A percentile compares a stretch with the other conserved stretches of the same genome.
Evolutionary conservation across 2,329 filamentous ascomycete species (phyloP).

Genomic region (Botrytis fragariae): DNA sequence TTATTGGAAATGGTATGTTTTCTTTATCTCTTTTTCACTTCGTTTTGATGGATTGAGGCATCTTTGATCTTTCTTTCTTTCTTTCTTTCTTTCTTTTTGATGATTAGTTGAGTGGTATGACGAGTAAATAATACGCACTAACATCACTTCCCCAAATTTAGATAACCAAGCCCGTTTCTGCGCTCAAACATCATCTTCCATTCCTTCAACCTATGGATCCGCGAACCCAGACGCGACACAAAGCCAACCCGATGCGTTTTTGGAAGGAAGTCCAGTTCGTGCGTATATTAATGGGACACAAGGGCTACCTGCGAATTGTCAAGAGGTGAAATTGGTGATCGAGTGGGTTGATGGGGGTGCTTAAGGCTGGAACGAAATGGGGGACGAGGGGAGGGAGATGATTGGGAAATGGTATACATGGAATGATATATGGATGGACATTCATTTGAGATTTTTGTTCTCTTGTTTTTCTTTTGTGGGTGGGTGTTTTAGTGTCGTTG

Average conservation of each 20-base stretch:
- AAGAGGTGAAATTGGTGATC: conserved; percentile 11
- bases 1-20: conserved; percentile 15
- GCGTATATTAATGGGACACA: conserved; percentile 5
- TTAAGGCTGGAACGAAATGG: not conserved
- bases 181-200: not conserved
- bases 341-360: conserved; percentile 34
- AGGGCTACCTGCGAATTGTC: not conserved
- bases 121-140: not conserved
- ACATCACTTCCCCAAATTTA: not conserved
- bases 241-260: not conserved
- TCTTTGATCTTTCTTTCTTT: not conserved
- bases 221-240: not conserved
- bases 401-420: not conserved
- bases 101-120: no score
- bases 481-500: not conserved
- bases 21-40: not conserved
- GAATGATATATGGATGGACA: not conserved
- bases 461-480: not conserved
- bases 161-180: conserved; percentile 13
- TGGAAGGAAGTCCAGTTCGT: not conserved
- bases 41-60: no score
- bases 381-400: rapidly evolving
- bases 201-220: not conserved
- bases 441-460: not conserved
- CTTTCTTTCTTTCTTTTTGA: no score